Evolutionary conservation across 1,284 basidiomycete species (phyloP), one percentile per base, ranked within the genome.

Genomic region (Microstroma glucosiphilum): DNA sequence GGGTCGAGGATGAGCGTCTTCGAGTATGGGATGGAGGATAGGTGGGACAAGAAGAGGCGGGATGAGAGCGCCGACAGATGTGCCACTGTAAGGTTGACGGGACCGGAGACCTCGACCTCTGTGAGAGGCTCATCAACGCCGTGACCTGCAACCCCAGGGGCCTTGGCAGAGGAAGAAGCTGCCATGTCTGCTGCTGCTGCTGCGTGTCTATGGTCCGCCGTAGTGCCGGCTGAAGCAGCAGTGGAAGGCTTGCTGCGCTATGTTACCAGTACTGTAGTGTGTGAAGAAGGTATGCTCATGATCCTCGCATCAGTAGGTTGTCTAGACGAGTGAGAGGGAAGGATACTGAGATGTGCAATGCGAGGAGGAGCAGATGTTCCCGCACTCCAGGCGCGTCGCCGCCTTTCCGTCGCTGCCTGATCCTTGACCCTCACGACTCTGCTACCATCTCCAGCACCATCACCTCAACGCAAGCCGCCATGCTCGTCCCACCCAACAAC

Each of bases 1-100:
- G 90, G 84, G 71, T 97, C 92, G 3, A 99, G 85, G 40, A 97
- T 90, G 46, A 99, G 86, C 0, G 94, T 98, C 83, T 98, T 98
- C 57, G 90, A 63, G 43, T 71, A 70, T 17, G 72, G 64, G 40
- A 76, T 73, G 37, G 69, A 62, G 56, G 70, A 70, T 25, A 76
- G 66, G 3, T 66, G 62, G 0, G 64, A 61, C 37, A 69, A 58
- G 49, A 76, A 67, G 17, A 54, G 51, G 21, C 51, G 51, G 25
- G 21, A 23, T 15, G 51, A 54, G 8, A 54, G 15, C 8, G 51
- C 15, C 3, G 51, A 21, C 6, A 54, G 51, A 25, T 21, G 21
- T 2, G 51, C n/a, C 7, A 54, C 25, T 15, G 21, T 54, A 6
- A 54, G 21, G 13, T 54, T 54, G 51, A 23, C 12, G 7, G 46